Conservation (phyloP, 768 basidiomycete genomes). For the Boletus rex-veris region DNA sequence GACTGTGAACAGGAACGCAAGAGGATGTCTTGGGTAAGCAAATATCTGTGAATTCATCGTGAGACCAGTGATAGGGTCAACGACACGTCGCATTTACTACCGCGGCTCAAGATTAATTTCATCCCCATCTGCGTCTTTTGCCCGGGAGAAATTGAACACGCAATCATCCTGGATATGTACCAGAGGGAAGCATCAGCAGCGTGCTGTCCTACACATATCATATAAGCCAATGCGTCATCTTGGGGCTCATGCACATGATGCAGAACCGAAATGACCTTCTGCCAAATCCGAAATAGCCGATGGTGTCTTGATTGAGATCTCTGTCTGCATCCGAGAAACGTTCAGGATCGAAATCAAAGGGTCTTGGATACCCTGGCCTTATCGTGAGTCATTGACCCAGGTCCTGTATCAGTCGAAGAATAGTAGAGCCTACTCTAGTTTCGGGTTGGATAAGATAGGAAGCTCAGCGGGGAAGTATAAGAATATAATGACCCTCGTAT, state of each 20-base stretch:
- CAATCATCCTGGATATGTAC: slow-evolving; percentile 27
- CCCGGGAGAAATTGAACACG: slow-evolving; percentile 28
- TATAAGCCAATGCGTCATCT: not conserved
- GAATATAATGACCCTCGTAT: slow-evolving; percentile 15
- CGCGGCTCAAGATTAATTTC: slow-evolving; percentile 11
- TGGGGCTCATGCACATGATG: not conserved
- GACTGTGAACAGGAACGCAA: too few relatives aligned
- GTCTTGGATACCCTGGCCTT: slow-evolving; percentile 28
- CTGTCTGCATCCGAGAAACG: slow-evolving; percentile 26
- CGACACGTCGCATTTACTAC: slow-evolving; percentile 16
- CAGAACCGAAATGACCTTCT: slow-evolving; percentile 15
- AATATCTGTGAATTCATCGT: not conserved
- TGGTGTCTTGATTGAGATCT: slow-evolving; percentile 22
- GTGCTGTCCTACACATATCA: slow-evolving; percentile 22
- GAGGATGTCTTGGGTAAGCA: slow-evolving; percentile 1
- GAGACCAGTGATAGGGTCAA: too few relatives aligned
- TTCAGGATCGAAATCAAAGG: slow-evolving; percentile 31
- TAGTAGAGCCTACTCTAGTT: not conserved
- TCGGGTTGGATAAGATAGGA: not conserved
- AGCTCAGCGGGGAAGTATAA: not conserved
- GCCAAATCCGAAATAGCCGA: slow-evolving; percentile 25
- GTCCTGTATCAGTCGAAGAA: not conserved
- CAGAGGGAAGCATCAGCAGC: slow-evolving; percentile 30
- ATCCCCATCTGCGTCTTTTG: slow-evolving; percentile 20
- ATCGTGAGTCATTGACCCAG: slow-evolving; percentile 36